These are phyloP conservation scores for Lippia alba DNA, from an alignment of 305 asterid genomes.

Conservation along the genomic window DNA sequence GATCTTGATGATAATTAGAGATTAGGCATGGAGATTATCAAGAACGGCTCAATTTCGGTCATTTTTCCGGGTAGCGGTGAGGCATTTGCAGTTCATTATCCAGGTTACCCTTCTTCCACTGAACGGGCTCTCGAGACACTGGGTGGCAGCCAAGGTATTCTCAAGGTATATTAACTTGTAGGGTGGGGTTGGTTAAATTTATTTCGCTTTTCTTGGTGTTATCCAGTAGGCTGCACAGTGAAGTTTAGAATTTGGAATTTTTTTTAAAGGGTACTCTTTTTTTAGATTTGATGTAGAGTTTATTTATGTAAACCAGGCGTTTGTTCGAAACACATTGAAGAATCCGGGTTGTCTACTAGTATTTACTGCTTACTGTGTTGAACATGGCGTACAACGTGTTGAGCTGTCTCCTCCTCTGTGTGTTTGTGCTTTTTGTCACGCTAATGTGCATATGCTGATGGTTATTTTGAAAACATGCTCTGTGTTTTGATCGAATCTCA, in stretches of 20 bases:
- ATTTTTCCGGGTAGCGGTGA: slow-evolving; percentile 50
- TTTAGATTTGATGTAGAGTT: too few relatives aligned
- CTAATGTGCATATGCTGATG: too few relatives aligned
- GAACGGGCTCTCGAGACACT: slow-evolving; percentile 86
- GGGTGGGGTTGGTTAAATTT: background rate
- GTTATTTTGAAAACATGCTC: background rate
- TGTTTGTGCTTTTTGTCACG: too few relatives aligned
- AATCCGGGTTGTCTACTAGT: too few relatives aligned
- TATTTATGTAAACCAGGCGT: too few relatives aligned
- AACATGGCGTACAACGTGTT: too few relatives aligned
- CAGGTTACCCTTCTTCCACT: slow-evolving; percentile 87
- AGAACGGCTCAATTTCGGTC: slow-evolving; percentile 78
- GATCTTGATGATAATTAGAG: background rate
- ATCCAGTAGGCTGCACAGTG: too few relatives aligned
- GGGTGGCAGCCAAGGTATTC: slow-evolving; percentile 75
- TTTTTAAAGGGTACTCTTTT: too few relatives aligned
- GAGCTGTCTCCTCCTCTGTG: too few relatives aligned
- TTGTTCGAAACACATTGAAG: too few relatives aligned
- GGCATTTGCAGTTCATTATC: slow-evolving; percentile 77
- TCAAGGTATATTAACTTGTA: slow-evolving; percentile 54
- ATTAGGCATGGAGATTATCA: slow-evolving; percentile 64
- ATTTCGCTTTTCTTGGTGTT: background rate
- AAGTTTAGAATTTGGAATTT: too few relatives aligned
- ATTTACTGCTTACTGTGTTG: too few relatives aligned
- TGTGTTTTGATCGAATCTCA: background rate